Evolutionary conservation across 768 basidiomycete genomes (phyloP), one percentile per base, ranked within the genome.

Genomic region (Psilocybe subaeruginosa): DNA sequence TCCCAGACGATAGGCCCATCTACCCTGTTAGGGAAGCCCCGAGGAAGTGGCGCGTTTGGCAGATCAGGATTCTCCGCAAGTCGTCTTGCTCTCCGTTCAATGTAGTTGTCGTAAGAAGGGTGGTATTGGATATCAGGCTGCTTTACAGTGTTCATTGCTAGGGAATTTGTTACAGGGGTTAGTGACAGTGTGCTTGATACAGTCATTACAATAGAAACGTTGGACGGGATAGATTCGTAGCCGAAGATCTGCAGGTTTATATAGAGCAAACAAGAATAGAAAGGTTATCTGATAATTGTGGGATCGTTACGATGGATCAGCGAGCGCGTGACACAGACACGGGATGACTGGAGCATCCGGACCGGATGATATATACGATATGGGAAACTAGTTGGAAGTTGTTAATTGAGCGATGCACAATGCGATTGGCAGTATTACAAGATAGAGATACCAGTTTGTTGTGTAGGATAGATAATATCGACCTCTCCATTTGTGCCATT

Each of bases 1-100:
- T 79, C 77, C 79, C 79, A 80, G n/a, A 78, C 78, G 4, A 80
- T 69, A 0, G 78, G 75, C 0, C 75, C 75, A 7, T 74, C 69
- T 17, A 78, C 59, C 53, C 72, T 73, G 35, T 63, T 57, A 0
- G 79, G 79, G 54, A 77, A 80, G 4, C 77, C 76, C n/a, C 59
- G 64, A 2, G 78, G 79, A 6, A 79, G 65, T 3, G 71, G 58
- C 11, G 69, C 64, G 8, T 61, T 61, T 3, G 68, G 70, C 7
- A 79, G 66, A 0, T 69, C 64, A 0, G 79, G 78, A 55, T 78
- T 69, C 30, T 77, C 72, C 14, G 62, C 66, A 3, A 80, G 70
- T 30, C 79, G 66, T 9, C 73, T 70, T 8, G 75, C 74, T 9
- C 74, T 78, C 30, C 78, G 65, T 11, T 74, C 76, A 14, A 72